Base-by-base conservation (phyloP, 306 rosid genomes). In the Ammopiptanthus mongolicus region DNA sequence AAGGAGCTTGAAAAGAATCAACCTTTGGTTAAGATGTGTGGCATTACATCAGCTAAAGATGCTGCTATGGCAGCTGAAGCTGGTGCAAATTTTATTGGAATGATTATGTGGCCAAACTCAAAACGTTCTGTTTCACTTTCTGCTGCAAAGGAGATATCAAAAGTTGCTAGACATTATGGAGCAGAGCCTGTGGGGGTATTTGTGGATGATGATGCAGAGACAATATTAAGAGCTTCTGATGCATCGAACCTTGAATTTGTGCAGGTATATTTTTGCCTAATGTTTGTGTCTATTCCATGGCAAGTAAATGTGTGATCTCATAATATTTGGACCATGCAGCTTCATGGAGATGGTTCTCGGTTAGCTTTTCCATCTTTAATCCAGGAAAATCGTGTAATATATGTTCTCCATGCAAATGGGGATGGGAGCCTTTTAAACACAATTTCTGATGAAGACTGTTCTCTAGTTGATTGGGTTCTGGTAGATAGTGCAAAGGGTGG, bases 1-100 rank as follows among this genome's bases (percentile, higher is more conserved):
- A 85, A 80, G 74, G 88, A 53, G 48, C 83, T 18, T 18, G 80
- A 63, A 75, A 91, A 73, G 87, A 61, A 71, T 36, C 71, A 77
- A 64, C 89, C 89, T 67, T 84, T 88, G 73, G 93, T 90, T 80
- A 95, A 91, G 89, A 95, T 95, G 98, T 94, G 98, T 4, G 97
- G 99, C 41, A 86, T 95, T 55, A 88, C 99, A 75, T 90, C 97
- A 41, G 89, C 93, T 36, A 86, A 82, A 79, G 99, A 95, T 89
- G 97, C 96, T 52, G 93, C 92, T 31, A 61, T 88, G 90, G 99
- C 97, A 39, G 90, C 96, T n/a, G 93, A 90, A 85, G 95, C 99
- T 73, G 97, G 99, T 70, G 97, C 96, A 65, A 82, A 95, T 85
- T 89, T 95, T 39, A 89, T 95, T 81, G 97, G 99, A 78, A 92